phyloP scores from a whole-genome alignment of 2,329 filamentous ascomycete species.

The Xylaria multiplex region DNA sequence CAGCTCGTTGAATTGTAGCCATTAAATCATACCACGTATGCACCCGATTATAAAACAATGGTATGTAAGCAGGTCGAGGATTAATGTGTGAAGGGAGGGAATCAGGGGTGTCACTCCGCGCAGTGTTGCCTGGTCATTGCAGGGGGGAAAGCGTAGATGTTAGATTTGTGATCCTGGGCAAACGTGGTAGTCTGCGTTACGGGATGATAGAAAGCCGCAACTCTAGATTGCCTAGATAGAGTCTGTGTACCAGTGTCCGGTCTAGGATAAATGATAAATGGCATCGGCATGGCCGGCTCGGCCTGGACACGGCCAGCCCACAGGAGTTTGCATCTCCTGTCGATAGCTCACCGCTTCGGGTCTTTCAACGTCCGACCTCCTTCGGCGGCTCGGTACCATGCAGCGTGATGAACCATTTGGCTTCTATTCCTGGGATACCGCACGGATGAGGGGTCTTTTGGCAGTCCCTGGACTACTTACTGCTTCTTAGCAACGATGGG shows the following conservation, averaged over 20 bases:
- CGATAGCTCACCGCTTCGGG: slow-evolving; percentile 19
- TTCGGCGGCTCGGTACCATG: not conserved
- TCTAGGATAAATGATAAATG: slow-evolving; percentile 1
- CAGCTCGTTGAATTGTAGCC: not conserved
- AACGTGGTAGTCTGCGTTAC: slow-evolving; percentile 22
- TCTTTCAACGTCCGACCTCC: not conserved
- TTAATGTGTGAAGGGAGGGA: not conserved
- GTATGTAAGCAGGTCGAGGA: not conserved
- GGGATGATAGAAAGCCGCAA: slow-evolving; percentile 10
- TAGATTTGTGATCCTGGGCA: not conserved
- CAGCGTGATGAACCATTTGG: slow-evolving; percentile 16
- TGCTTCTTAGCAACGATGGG: slow-evolving; percentile 11
- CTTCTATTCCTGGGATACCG: not conserved
- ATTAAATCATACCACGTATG: not conserved
- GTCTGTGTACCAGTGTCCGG: not conserved
- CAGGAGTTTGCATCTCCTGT: not conserved
- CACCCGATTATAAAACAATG: not conserved
- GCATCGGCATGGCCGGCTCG: slow-evolving; percentile 5
- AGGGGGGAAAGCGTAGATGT: no score
- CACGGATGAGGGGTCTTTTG: not conserved
- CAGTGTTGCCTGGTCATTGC: not conserved
- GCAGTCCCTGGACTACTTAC: not conserved
- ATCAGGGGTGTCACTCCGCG: not conserved
- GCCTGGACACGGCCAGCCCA: not conserved
- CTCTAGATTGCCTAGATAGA: not conserved